phyloP scores from a whole-genome alignment of 768 basidiomycete species.

The Pholiota molesta region DNA sequence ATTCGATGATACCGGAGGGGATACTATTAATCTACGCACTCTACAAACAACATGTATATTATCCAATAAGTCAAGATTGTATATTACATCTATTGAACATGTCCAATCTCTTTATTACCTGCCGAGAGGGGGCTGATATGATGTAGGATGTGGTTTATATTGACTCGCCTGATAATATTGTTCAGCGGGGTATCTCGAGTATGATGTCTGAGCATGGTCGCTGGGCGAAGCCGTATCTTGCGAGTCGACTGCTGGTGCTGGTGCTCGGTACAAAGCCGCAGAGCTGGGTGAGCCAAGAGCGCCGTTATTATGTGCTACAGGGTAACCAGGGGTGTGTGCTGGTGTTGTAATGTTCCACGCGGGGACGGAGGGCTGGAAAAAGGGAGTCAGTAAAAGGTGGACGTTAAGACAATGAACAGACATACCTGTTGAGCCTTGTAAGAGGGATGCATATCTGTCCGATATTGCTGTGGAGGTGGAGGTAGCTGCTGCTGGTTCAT shows the following conservation, averaged over 20 bases:
- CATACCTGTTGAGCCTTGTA: conserved; percentile 20
- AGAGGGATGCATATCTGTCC: conserved; percentile 13
- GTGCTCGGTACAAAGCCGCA: not conserved
- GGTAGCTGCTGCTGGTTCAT: not conserved
- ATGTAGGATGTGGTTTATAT: conserved; percentile 34
- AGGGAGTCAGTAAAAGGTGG: not conserved
- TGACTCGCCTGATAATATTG: conserved; percentile 29
- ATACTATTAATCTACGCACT: conserved; percentile 9
- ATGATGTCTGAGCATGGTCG: conserved; percentile 9
- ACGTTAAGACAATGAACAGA: not conserved
- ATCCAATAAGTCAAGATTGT: conserved; percentile 25
- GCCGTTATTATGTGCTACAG: conserved; percentile 13
- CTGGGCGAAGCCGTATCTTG: conserved; percentile 6
- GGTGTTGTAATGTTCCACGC: conserved; percentile 28
- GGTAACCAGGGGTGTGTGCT: conserved; percentile 21
- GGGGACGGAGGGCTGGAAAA: conserved; percentile 22
- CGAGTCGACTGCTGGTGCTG: not conserved
- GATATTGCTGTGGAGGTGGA: conserved; percentile 1
- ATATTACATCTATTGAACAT: conserved; percentile 22
- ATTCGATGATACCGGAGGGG: conserved; percentile 53
- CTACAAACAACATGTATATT: conserved; percentile 21
- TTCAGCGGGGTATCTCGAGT: conserved; percentile 20
- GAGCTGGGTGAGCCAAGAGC: not conserved
- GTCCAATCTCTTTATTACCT: conserved; percentile 17
- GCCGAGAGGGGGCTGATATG: conserved; percentile 33